phyloP scores from a whole-genome alignment of 2,329 filamentous ascomycete species.

The Apiospora pterosperma region DNA sequence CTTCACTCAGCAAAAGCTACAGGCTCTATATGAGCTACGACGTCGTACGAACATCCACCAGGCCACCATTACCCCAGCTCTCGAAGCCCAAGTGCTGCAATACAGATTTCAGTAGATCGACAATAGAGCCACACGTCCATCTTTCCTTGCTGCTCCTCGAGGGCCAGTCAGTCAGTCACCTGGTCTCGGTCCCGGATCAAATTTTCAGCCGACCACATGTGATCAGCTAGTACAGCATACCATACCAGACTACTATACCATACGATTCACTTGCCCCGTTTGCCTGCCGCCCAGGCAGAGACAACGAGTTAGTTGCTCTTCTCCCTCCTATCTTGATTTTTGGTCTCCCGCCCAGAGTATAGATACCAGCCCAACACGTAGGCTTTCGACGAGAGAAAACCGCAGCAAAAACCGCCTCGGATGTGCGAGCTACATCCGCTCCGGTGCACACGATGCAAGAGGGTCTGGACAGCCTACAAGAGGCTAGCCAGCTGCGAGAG shows the following conservation, averaged over 20 bases:
- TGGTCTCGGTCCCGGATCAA: not conserved
- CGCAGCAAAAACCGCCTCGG: not conserved
- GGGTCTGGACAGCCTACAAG: slow-evolving; percentile 28
- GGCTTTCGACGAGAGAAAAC: not conserved
- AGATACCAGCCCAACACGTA: not conserved
- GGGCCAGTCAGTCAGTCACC: not conserved
- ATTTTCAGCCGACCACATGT: not conserved
- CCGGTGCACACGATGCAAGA: slow-evolving; percentile 28
- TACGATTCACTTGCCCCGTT: not conserved
- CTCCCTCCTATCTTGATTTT: not conserved
- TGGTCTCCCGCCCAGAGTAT: not conserved
- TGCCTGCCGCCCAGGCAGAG: not conserved
- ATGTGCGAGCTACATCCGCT: slow-evolving; percentile 37
- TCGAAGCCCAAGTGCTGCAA: not conserved
- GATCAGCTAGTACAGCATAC: not conserved
- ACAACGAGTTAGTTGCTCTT: not conserved
- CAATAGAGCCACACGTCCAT: not conserved
- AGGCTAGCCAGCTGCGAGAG: slow-evolving; percentile 35
- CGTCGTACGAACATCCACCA: not conserved
- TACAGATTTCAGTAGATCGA: not conserved
- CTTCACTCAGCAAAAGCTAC: not conserved
- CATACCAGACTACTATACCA: not conserved
- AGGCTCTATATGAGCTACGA: not conserved
- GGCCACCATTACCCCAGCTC: not conserved
- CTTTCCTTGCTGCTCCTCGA: not conserved